phyloP scores from a whole-genome alignment of 768 basidiomycete genomes.

The Russula sp. region DNA sequence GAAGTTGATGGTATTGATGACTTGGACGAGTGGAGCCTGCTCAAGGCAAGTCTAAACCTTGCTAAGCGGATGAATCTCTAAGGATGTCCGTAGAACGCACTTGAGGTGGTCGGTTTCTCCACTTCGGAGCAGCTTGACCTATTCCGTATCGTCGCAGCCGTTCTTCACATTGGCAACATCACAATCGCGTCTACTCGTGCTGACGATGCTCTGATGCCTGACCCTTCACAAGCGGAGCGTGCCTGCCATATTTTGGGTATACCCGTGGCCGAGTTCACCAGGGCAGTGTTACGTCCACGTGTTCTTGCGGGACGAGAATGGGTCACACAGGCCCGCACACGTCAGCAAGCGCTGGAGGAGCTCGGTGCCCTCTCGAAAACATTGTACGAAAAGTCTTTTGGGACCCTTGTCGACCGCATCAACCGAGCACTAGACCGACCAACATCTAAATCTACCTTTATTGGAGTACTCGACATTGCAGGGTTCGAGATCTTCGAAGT shows the following conservation, averaged over 20 bases:
- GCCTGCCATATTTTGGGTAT: constrained; percentile 90
- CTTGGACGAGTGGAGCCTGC: constrained; percentile 72
- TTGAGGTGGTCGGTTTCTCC: constrained; percentile 87
- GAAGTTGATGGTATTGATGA: constrained; percentile 97
- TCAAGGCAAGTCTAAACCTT: constrained; percentile 49
- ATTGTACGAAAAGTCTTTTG: constrained; percentile 95
- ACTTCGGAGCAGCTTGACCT: constrained; percentile 80
- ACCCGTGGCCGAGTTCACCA: constrained; percentile 78
- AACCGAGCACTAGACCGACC: constrained; percentile 93
- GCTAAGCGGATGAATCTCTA: neutral
- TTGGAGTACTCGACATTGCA: constrained; percentile 97
- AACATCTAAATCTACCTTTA: constrained; percentile 86
- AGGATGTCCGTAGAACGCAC: constrained; percentile 47
- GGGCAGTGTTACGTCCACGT: constrained; percentile 81
- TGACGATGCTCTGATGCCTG: constrained; percentile 71
- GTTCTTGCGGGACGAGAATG: constrained; percentile 94
- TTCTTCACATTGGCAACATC: constrained; percentile 96
- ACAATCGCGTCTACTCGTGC: constrained; percentile 68
- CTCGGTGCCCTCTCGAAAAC: constrained; percentile 88
- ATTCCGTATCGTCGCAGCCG: constrained; percentile 88
- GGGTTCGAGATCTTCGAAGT: constrained; percentile 96
- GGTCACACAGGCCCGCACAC: constrained; percentile 89
- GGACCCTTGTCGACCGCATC: constrained; percentile 87
- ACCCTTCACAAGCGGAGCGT: constrained; percentile 78
- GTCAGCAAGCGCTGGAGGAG: constrained; percentile 89